Conservation (phyloP, 2,329 filamentous ascomycete genomes). For the Saccharata proteae region DNA sequence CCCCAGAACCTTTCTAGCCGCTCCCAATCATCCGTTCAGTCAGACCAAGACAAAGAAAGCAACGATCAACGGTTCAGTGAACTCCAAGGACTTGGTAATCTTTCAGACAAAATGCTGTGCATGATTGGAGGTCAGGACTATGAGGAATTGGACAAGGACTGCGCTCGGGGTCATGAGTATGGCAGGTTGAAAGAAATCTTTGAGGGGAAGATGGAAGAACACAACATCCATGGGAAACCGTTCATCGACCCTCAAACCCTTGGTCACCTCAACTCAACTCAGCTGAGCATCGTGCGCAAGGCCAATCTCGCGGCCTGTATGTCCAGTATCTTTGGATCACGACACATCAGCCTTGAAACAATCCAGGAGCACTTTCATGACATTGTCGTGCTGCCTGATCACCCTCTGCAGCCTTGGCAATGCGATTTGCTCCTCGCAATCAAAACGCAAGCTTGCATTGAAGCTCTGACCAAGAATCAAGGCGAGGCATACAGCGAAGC, state of each 20-base stretch:
- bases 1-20: too few relatives aligned
- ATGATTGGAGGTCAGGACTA: too few relatives aligned
- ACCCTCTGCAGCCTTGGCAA: conserved; percentile 46
- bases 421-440: conserved; percentile 50
- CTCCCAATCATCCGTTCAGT: too few relatives aligned
- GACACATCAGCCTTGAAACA: conserved; percentile 52
- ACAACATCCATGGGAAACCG: conserved; percentile 44
- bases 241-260: conserved; percentile 45
- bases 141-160: too few relatives aligned
- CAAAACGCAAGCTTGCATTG: conserved; percentile 55
- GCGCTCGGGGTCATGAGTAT: conserved; percentile 50
- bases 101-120: too few relatives aligned
- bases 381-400: conserved; percentile 49
- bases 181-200: conserved; percentile 49
- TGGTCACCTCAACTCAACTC: conserved; percentile 44
- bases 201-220: conserved; percentile 46
- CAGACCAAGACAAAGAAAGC: too few relatives aligned
- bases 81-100: too few relatives aligned
- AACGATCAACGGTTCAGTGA: too few relatives aligned
- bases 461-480: conserved; percentile 37
- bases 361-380: conserved; percentile 52
- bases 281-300: conserved; percentile 35
- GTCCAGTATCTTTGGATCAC: conserved; percentile 50
- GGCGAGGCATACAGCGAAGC: conserved; percentile 41
- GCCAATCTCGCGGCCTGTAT: conserved; percentile 55